Evolutionary conservation across 1,139 yeast species (phyloP).

Genomic region (Candida sanyaensis): DNA sequence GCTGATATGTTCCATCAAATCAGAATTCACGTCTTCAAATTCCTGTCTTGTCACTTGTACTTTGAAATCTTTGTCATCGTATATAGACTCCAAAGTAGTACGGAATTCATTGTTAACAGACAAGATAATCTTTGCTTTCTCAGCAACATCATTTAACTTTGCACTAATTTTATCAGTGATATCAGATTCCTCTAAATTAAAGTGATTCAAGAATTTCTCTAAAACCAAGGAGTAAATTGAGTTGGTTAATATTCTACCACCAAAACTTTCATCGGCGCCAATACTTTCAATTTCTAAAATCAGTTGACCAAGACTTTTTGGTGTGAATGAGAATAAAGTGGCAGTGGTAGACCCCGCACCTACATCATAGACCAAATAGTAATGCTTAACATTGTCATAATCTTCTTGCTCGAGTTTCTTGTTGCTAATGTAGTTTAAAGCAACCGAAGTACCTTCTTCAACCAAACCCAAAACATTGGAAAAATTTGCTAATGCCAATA

Average conservation of each 20-base stretch:
- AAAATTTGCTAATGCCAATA: conserved; percentile 71
- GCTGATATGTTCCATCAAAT: conserved; percentile 45
- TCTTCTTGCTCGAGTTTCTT: conserved; percentile 41
- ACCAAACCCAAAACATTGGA: conserved; percentile 63
- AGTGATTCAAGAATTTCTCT: conserved; percentile 53
- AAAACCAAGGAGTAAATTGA: conserved; percentile 61
- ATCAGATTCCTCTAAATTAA: conserved; percentile 34
- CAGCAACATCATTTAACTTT: conserved; percentile 79
- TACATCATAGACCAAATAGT: conserved; percentile 80
- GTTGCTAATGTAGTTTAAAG: conserved; percentile 68
- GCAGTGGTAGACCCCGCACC: conserved; percentile 94
- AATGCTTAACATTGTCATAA: conserved; percentile 44
- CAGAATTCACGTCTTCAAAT: conserved; percentile 62
- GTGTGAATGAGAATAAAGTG: conserved; percentile 68
- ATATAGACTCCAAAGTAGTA: conserved; percentile 69
- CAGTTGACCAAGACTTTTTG: conserved; percentile 38
- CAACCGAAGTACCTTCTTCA: conserved; percentile 91
- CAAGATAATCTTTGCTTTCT: conserved; percentile 81
- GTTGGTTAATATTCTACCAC: conserved; percentile 75
- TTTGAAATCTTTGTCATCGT: conserved; percentile 73
- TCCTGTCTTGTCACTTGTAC: conserved; percentile 69
- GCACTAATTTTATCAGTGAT: conserved; percentile 61
- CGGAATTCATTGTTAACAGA: conserved; percentile 84
- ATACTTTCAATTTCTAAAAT: conserved; percentile 68
- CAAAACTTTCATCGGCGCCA: conserved; percentile 64